Percentiles rank a stretch among this genome's conserved stretches.
Conservation (phyloP, 2,329 filamentous ascomycete species). For the Epichloe baconii region DNA sequence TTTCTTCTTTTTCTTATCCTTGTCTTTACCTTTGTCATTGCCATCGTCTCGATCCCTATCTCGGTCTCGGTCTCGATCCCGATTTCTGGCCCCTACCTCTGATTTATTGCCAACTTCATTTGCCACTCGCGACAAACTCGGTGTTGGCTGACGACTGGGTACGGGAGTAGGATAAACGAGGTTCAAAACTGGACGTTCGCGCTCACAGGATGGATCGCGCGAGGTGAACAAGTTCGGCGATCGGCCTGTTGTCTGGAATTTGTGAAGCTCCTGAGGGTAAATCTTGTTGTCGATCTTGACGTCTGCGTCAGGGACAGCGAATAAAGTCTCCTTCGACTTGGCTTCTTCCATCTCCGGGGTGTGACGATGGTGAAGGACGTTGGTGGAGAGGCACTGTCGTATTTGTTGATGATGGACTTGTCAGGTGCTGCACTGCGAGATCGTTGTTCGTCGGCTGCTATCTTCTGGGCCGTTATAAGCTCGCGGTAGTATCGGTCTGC, state of each 20-base stretch:
- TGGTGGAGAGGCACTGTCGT: constrained; percentile 25
- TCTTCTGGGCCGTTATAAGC: constrained; percentile 37
- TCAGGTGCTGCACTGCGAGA: constrained; percentile 39
- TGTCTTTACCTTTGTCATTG: constrained; percentile 8
- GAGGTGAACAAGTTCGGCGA: constrained; percentile 25
- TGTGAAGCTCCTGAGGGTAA: constrained; percentile 35
- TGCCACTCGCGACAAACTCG: constrained; percentile 14
- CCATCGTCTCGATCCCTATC: neutral
- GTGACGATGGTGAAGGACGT: constrained; percentile 36
- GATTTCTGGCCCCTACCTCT: neutral
- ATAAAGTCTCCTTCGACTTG: constrained; percentile 30
- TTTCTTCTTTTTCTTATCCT: constrained; percentile 8
- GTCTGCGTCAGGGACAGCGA: constrained; percentile 49
- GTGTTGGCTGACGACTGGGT: constrained; percentile 30
- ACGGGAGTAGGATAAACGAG: constrained; percentile 47
- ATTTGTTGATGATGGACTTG: constrained; percentile 42
- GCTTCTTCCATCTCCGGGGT: constrained; percentile 38
- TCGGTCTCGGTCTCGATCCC: neutral
- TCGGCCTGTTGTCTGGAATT: constrained; percentile 18
- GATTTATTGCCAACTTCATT: neutral
- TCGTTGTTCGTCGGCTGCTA: constrained; percentile 39
- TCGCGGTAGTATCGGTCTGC: constrained; percentile 47
- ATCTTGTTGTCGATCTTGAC: constrained; percentile 48
- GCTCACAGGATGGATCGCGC: constrained; percentile 40
- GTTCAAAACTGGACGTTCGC: constrained; percentile 45